Conservation (phyloP, 2,329 filamentous ascomycete species). For the Beauveria asiatica region DNA sequence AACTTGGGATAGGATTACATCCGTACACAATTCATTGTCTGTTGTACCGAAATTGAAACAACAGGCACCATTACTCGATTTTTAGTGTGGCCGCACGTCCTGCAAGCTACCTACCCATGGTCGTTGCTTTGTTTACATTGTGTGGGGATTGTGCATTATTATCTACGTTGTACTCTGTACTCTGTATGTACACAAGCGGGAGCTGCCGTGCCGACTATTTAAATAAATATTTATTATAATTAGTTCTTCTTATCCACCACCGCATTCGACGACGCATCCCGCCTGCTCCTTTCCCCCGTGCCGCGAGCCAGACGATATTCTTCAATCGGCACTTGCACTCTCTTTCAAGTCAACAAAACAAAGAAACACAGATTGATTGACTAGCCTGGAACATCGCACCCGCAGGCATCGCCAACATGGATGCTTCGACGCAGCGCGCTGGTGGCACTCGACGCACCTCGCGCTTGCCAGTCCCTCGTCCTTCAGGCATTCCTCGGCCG, state of each 20-base stretch:
- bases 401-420: conserved; percentile 18
- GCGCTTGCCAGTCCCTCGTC: conserved; percentile 28
- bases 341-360: no score
- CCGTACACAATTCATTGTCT: not conserved
- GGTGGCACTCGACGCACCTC: conserved; percentile 28
- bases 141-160: not conserved
- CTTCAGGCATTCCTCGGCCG: conserved; percentile 26
- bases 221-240: not conserved
- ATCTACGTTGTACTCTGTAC: no score
- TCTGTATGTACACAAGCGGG: not conserved
- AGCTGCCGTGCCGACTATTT: not conserved
- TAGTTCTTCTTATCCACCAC: not conserved
- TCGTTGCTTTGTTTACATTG: conserved; percentile 4
- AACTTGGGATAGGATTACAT: no score
- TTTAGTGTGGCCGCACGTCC: not conserved
- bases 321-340: no score
- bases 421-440: conserved; percentile 26
- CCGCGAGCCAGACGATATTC: not conserved
- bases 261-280: not conserved
- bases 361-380: not conserved
- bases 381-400: not conserved
- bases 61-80: not conserved
- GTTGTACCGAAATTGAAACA: not conserved
- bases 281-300: not conserved
- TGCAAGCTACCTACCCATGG: no score